phyloP scores from a whole-genome alignment of 2,329 filamentous ascomycete species.

The Fusarium buharicum region DNA sequence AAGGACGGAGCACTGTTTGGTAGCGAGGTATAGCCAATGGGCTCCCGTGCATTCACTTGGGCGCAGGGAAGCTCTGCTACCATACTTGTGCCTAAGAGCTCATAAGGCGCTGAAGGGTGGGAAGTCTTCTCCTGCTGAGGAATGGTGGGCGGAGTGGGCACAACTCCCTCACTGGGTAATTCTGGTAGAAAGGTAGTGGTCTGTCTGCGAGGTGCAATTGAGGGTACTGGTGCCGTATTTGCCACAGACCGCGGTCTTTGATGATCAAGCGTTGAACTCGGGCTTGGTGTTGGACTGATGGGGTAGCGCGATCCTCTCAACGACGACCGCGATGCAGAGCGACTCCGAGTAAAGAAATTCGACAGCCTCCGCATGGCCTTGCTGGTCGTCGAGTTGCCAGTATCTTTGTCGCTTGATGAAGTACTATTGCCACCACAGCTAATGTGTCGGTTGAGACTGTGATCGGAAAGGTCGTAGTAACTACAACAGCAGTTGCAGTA shows the following conservation, averaged over 20 bases:
- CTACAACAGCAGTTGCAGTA: constrained; percentile 9
- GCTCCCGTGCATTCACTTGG: background rate
- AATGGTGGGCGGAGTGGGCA: background rate
- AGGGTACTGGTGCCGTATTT: background rate
- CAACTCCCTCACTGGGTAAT: background rate
- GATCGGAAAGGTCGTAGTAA: background rate
- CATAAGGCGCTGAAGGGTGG: background rate
- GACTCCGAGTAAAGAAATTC: constrained; percentile 2
- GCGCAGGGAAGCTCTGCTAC: background rate
- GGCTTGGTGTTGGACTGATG: background rate
- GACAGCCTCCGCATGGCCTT: constrained; percentile 3
- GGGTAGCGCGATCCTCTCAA: background rate
- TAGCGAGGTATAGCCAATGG: background rate
- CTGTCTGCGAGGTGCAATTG: background rate
- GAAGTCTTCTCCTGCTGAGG: background rate
- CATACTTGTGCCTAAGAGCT: background rate
- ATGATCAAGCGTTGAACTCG: background rate
- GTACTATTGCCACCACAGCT: background rate
- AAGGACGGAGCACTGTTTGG: background rate
- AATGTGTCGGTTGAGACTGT: background rate
- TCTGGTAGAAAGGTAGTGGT: background rate
- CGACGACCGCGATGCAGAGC: background rate
- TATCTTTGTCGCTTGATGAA: background rate
- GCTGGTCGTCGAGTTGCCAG: background rate
- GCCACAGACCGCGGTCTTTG: background rate